These are phyloP conservation scores for Fusarium luffae DNA, from an alignment of 2,329 filamentous ascomycete genomes.

Conservation along the genomic window DNA sequence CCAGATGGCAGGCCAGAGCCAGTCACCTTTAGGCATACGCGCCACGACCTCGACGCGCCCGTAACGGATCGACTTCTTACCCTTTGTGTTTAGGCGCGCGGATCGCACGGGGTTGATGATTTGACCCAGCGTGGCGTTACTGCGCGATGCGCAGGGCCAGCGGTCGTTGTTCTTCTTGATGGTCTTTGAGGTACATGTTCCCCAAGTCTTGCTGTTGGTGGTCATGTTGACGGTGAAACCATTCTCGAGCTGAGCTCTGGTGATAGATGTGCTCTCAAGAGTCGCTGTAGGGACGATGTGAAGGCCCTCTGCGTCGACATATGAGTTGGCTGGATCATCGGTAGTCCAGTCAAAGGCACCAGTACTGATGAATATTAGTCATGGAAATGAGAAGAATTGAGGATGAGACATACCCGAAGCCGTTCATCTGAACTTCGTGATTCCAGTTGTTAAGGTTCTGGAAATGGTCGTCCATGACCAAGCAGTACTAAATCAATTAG, in stretches of 20 bases:
- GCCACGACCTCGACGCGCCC: constrained; percentile 65
- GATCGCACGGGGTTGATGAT: constrained; percentile 63
- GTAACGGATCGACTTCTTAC: constrained; percentile 60
- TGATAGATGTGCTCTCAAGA: constrained; percentile 44
- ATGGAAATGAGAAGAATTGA: accelerated
- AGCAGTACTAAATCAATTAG: constrained; percentile 36
- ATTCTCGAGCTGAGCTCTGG: constrained; percentile 50
- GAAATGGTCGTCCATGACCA: constrained; percentile 42
- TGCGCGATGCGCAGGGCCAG: constrained; percentile 52
- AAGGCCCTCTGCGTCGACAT: constrained; percentile 58
- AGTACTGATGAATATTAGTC: constrained; percentile 24
- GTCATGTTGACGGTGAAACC: constrained; percentile 59
- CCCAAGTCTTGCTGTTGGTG: constrained; percentile 44
- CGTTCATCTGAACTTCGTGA: constrained; percentile 56
- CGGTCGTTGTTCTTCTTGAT: constrained; percentile 28
- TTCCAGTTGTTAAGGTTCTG: constrained; percentile 57
- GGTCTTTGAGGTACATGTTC: constrained; percentile 53
- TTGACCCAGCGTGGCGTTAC: constrained; percentile 55
- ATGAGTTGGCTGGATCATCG: constrained; percentile 57
- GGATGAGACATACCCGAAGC: constrained; percentile 50
- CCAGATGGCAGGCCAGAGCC: constrained; percentile 64
- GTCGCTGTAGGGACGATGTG: constrained; percentile 64
- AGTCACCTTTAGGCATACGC: constrained; percentile 63
- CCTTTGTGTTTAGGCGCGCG: constrained; percentile 56
- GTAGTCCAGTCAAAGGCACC: constrained; percentile 66